Evolutionary conservation across 2,329 filamentous ascomycete genomes (phyloP).

Genomic region (Hypoxylon sp.): DNA sequence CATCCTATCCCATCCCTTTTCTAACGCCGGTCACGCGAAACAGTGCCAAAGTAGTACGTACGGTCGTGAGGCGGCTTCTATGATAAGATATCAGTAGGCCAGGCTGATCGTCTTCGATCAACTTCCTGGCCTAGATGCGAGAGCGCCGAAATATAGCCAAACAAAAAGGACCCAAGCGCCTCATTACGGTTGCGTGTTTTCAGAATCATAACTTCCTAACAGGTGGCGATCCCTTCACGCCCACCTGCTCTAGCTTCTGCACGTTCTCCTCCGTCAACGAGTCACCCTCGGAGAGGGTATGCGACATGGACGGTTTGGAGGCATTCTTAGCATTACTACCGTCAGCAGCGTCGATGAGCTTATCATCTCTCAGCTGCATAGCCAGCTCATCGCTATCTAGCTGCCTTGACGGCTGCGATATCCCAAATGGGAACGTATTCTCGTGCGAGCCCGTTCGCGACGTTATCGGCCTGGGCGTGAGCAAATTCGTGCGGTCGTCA

Average conservation of each 20-base stretch:
- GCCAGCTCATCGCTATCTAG: conserved; percentile 57
- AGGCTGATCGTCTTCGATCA: conserved; percentile 4
- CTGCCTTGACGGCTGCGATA: conserved; percentile 54
- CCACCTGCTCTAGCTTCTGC: conserved; percentile 59
- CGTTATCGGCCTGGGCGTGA: conserved; percentile 59
- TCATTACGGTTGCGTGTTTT: conserved; percentile 12
- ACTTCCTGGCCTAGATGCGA: not conserved
- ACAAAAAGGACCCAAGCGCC: conserved; percentile 9
- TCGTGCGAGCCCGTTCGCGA: conserved; percentile 58
- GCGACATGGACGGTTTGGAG: conserved; percentile 24
- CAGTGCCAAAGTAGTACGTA: not conserved
- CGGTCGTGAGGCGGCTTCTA: conserved; percentile 3
- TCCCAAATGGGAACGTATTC: conserved; percentile 59
- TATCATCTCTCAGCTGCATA: conserved; percentile 62
- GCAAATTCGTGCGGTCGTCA: conserved; percentile 43
- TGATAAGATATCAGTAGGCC: not conserved
- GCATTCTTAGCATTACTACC: conserved; percentile 49
- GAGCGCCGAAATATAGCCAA: conserved; percentile 2
- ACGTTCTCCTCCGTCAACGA: conserved; percentile 69
- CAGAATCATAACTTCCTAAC: conserved; percentile 21
- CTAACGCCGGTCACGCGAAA: conserved; percentile 9
- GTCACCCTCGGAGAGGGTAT: conserved; percentile 58
- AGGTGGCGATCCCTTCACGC: conserved; percentile 29
- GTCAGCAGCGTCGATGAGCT: conserved; percentile 64
- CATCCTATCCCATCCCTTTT: not conserved